Base-by-base conservation (phyloP, 345 rosid genomes). In the Gossypium arboreum region DNA sequence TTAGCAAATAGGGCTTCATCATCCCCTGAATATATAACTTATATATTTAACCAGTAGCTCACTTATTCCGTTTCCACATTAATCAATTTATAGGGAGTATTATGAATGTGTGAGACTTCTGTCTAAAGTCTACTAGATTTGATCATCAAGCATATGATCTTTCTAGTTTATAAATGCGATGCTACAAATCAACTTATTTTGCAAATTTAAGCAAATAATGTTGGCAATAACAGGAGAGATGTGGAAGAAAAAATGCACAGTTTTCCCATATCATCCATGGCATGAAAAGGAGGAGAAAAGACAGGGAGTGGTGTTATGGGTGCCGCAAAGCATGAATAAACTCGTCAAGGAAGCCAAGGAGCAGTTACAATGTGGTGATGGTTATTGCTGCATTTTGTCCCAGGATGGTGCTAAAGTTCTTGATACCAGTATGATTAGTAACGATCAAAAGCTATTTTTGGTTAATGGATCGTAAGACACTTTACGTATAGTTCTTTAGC, bases 261-360 rank as follows among this genome's bases (percentile, higher is more conserved):
- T 90, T 59, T 88, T 86, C 80, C 52, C 88, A 1, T 90, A 79
- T 81, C 87, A 84, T 47, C 92, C 94, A 4, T 79, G 85, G 85
- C 89, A 87, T 75, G 44, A 74, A 0, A 61, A 76, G 57, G 88
- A 84, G 75, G 70, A 75, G 73, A 84, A 76, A 81, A 86, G 80
- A 79, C 77, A 75, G 0, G 98, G 97, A 55, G 74, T 90, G 57
- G 86, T 88, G 2, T 29, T 88, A 57, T 88, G 97, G 97, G 89
- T 93, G 66, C 93, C 98, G 5, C 57, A 72, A 75, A 88, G 82
- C 71, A 20, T 66, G 75, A 83, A 90, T 67, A 87, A 88, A 54
- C 93, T 9, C 75, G 12, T 66, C n/a, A 45, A 66, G n/a, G n/a
- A 13, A 7, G 71, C 71, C 5, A 20, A 43, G 5, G 85, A 78